Conservation (phyloP, 73 alveolate genomes). For the Paramecium octaurelia region DNA sequence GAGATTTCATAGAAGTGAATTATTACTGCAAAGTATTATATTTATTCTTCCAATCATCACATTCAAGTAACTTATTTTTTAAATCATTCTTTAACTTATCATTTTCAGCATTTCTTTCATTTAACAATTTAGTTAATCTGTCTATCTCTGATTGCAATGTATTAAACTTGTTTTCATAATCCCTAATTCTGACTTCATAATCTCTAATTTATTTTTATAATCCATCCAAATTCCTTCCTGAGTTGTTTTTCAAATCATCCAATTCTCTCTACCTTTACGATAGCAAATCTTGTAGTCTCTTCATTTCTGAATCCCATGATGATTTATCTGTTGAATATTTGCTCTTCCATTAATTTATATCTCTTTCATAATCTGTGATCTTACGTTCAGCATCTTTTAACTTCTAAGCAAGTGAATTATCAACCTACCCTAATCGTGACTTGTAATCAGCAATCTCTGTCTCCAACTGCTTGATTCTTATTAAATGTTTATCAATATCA, state of each 20-base stretch:
- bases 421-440: slow-evolving; percentile 40
- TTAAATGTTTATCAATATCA: background rate
- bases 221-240: background rate
- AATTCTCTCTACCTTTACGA: slow-evolving; percentile 10
- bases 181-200: background rate
- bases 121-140: background rate
- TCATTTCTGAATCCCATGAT: slow-evolving; percentile 35
- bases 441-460: background rate
- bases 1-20: background rate
- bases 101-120: slow-evolving; percentile 11
- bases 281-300: background rate
- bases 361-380: slow-evolving; percentile 1
- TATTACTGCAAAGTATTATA: background rate
- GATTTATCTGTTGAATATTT: slow-evolving; percentile 24
- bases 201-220: slow-evolving; percentile 1
- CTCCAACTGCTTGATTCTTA: background rate
- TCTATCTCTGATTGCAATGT: background rate
- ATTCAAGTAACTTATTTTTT: background rate
- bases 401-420: background rate
- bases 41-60: slow-evolving; percentile 52
- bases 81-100: slow-evolving; percentile 14
- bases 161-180: slow-evolving; percentile 10
- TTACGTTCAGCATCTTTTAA: slow-evolving; percentile 23
- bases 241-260: background rate
- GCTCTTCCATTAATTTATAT: background rate